Percentiles rank a stretch among this genome's conserved stretches.
Conservation (phyloP, 164 flowering plant genomes). For the Berberis vulgaris region DNA sequence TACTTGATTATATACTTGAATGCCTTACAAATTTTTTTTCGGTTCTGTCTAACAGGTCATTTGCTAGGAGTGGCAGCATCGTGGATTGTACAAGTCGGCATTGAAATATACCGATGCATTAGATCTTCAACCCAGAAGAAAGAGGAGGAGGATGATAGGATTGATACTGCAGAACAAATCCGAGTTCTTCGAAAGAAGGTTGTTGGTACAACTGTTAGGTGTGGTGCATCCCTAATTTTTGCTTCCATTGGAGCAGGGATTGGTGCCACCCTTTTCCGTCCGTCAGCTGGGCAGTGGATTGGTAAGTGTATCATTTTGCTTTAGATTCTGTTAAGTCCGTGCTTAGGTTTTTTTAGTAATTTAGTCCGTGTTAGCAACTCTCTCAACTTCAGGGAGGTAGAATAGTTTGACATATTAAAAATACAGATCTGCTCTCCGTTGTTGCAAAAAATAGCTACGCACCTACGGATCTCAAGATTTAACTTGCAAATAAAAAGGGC, state of each 20-base stretch:
- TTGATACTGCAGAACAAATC: constrained; percentile 28
- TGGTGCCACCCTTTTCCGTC: constrained; percentile 64
- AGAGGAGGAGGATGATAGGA: constrained; percentile 30
- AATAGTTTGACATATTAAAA: background rate
- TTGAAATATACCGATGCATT: constrained; percentile 50
- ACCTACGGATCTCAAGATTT: too few species aligned
- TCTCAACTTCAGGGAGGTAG: background rate
- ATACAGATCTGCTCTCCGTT: too few species aligned
- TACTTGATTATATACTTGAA: background rate
- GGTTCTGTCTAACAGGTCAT: constrained; percentile 47
- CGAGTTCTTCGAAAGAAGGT: constrained; percentile 48
- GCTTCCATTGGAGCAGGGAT: constrained; percentile 89
- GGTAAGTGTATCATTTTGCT: constrained; percentile 38
- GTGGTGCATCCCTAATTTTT: constrained; percentile 67
- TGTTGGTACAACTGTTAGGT: constrained; percentile 39
- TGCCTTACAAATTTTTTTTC: constrained; percentile 6
- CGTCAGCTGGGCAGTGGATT: constrained; percentile 86
- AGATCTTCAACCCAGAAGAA: constrained; percentile 13
- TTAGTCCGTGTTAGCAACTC: background rate
- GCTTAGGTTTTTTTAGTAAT: background rate
- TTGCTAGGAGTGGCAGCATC: constrained; percentile 72
- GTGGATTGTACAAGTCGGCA: constrained; percentile 80
- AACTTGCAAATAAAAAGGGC: too few species aligned
- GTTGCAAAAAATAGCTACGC: too few species aligned
- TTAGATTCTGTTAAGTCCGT: background rate